phyloP scores from a whole-genome alignment of 1,139 yeast genomes.

The Yamadazyma triangularis region DNA sequence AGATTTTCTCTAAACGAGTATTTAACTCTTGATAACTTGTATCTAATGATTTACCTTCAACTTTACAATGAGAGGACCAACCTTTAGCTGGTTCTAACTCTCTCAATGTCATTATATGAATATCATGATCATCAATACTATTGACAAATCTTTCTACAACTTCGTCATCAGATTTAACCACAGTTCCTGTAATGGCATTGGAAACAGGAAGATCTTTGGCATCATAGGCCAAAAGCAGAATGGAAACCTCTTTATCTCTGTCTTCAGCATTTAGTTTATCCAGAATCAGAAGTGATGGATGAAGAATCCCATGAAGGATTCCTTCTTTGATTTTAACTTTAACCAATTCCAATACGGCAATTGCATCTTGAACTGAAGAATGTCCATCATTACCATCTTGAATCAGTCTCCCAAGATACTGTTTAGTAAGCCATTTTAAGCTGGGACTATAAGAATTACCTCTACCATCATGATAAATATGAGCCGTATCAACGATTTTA shows the following conservation, averaged over 20 bases:
- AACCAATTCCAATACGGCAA: conserved; percentile 73
- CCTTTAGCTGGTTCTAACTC: conserved; percentile 50
- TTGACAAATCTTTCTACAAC: conserved; percentile 38
- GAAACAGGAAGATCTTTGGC: conserved; percentile 3
- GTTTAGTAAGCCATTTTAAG: conserved; percentile 59
- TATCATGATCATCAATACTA: conserved; percentile 32
- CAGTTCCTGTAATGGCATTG: conserved; percentile 17
- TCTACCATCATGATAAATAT: conserved; percentile 64
- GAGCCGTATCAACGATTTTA: conserved; percentile 62
- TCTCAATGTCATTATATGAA: conserved; percentile 52
- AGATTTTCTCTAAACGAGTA: conserved; percentile 43
- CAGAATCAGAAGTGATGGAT: conserved; percentile 31
- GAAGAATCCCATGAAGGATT: conserved; percentile 52
- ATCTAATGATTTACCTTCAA: conserved; percentile 11
- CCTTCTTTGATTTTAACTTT: conserved; percentile 69
- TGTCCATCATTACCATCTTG: conserved; percentile 70
- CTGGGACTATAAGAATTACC: conserved; percentile 83
- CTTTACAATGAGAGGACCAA: conserved; percentile 17
- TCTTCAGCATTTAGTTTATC: conserved; percentile 17
- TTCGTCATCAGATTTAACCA: conserved; percentile 58
- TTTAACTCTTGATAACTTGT: conserved; percentile 31
- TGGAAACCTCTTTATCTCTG: conserved; percentile 7
- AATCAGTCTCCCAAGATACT: conserved; percentile 52
- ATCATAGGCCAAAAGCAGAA: conserved; percentile 32
- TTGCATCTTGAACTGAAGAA: conserved; percentile 82